phyloP scores from a whole-genome alignment of 495 filamentous ascomycete genomes.

The Durotheca rogersii region DNA sequence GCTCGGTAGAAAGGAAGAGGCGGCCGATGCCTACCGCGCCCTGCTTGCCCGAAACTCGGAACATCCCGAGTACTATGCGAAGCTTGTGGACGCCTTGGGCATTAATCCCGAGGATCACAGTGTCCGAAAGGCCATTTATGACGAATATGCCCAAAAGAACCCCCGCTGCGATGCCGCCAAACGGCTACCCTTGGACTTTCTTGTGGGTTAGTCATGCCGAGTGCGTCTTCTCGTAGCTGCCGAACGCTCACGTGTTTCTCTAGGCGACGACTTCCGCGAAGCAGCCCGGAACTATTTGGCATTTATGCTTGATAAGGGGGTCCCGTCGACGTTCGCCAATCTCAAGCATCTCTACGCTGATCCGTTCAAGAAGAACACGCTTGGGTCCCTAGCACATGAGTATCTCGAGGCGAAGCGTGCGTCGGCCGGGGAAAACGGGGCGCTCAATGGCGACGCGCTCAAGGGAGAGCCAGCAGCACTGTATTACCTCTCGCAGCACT shows the following conservation, averaged over 20 bases:
- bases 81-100: slow-evolving; percentile 66
- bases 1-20: slow-evolving; percentile 76
- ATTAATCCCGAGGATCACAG: slow-evolving; percentile 62
- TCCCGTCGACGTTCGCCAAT: slow-evolving; percentile 94
- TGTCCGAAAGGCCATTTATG: slow-evolving; percentile 68
- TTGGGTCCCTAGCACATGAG: slow-evolving; percentile 75
- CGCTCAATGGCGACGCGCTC: slow-evolving; percentile 55
- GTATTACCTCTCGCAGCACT: slow-evolving; percentile 95
- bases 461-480: slow-evolving; percentile 74
- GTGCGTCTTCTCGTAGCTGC: background rate
- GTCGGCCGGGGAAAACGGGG: slow-evolving; percentile 42
- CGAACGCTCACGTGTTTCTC: slow-evolving; percentile 14
- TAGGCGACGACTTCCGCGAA: slow-evolving; percentile 75
- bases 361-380: slow-evolving; percentile 67
- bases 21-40: slow-evolving; percentile 73
- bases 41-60: slow-evolving; percentile 87
- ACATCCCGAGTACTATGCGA: slow-evolving; percentile 80
- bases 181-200: slow-evolving; percentile 85
- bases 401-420: slow-evolving; percentile 62
- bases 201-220: slow-evolving; percentile 59
- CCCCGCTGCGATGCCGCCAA: slow-evolving; percentile 82
- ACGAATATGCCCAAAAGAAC: slow-evolving; percentile 75
- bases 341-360: slow-evolving; percentile 88
- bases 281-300: slow-evolving; percentile 79
- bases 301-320: slow-evolving; percentile 90